A percentile compares a stretch with the other conserved stretches of the same genome.
Conservation (phyloP, 495 filamentous ascomycete species). For the Aspergillus campestris region DNA sequence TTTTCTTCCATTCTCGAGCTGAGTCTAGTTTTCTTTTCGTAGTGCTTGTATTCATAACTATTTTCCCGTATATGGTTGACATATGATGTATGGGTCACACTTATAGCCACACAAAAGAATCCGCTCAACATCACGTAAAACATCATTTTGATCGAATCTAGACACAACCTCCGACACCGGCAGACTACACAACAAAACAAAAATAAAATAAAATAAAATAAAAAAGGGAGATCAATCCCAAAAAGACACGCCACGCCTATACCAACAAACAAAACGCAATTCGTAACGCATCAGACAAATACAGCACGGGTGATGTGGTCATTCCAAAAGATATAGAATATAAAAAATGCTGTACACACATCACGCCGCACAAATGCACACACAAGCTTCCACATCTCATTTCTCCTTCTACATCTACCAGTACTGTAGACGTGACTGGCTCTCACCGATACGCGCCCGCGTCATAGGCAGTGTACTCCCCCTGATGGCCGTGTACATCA, state of each 20-base stretch:
- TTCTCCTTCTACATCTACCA: neutral
- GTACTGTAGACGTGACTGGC: neutral
- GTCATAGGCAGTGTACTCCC: conserved; percentile 29
- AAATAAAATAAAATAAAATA: no score
- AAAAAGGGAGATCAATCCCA: neutral
- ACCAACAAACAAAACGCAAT: conserved; percentile 1
- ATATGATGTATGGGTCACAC: no score
- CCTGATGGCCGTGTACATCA: conserved; percentile 12
- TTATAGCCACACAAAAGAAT: no score
- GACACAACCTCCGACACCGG: no score
- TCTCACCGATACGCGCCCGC: conserved; percentile 25
- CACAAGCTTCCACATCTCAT: neutral
- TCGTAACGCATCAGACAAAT: conserved; percentile 8
- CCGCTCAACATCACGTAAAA: no score
- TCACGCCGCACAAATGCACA: neutral
- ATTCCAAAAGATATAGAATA: conserved; percentile 45
- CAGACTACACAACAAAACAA: no score
- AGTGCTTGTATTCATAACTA: no score
- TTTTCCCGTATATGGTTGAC: no score
- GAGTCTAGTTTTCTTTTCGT: no score
- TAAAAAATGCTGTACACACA: conserved; percentile 6
- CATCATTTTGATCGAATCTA: no score
- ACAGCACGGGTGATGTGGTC: neutral
- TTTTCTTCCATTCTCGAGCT: no score
- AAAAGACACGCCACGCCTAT: neutral